Evolutionary conservation across 176 grass and related monocot species (phyloP).

Genomic region (Rhynchospora pubera): DNA sequence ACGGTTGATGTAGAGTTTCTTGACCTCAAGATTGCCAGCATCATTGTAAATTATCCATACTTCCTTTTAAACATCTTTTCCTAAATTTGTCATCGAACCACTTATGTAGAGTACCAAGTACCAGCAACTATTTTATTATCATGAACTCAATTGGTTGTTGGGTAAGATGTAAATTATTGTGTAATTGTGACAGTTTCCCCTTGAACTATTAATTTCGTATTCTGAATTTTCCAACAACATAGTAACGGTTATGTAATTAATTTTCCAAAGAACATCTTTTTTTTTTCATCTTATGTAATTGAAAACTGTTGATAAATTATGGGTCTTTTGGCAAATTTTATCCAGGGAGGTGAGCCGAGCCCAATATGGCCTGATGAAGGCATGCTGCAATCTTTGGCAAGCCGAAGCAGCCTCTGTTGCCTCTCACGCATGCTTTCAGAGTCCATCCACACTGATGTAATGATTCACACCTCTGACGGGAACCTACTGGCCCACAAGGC

Average conservation of each 20-base stretch:
- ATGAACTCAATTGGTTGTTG: not conserved
- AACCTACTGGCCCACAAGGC: conserved; percentile 74
- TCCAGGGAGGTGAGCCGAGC: conserved; percentile 47
- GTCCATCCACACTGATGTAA: conserved; percentile 69
- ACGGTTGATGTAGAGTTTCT: conserved; percentile 82
- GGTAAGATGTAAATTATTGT: not conserved
- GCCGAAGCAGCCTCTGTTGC: conserved; percentile 44
- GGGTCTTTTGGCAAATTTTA: not conserved
- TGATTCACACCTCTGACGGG: conserved; percentile 56
- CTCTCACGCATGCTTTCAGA: conserved; percentile 77
- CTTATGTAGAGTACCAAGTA: not conserved
- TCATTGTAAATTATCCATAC: conserved; percentile 42
- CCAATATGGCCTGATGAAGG: conserved; percentile 49
- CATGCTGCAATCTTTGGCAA: conserved; percentile 39
- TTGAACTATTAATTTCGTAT: not conserved
- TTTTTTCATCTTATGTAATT: not conserved
- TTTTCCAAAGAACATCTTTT: not conserved
- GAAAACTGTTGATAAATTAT: not conserved
- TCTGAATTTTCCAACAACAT: not conserved
- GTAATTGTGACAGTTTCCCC: not conserved
- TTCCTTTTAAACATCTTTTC: not conserved
- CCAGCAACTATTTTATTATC: not conserved
- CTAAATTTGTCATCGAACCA: not conserved
- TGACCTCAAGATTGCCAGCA: conserved; percentile 56
- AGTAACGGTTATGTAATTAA: not conserved